phyloP scores from a whole-genome alignment of 2,329 filamentous ascomycete species.

The Polychaeton citri region DNA sequence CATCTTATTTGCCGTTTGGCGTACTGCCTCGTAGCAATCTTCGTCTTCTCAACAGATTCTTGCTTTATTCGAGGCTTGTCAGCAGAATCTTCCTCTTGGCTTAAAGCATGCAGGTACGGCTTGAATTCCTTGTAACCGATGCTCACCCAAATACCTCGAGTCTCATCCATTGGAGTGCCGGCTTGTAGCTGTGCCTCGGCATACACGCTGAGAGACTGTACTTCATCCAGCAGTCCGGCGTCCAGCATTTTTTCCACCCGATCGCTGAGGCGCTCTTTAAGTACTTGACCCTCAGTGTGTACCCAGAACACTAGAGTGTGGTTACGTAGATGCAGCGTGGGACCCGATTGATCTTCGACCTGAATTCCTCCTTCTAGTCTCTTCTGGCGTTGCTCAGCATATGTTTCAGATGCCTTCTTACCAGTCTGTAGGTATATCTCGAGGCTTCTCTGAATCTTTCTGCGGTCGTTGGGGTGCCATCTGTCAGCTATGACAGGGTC shows the following conservation, averaged over 20 bases:
- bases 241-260: slow-evolving; percentile 78
- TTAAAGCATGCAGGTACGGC: slow-evolving; percentile 44
- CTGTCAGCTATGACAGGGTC: slow-evolving; percentile 79
- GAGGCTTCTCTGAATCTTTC: slow-evolving; percentile 80
- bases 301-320: slow-evolving; percentile 73
- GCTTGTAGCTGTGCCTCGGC: slow-evolving; percentile 29
- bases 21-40: slow-evolving; percentile 76
- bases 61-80: too few relatives aligned
- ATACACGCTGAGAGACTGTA: slow-evolving; percentile 39
- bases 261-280: slow-evolving; percentile 58
- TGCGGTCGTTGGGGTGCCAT: slow-evolving; percentile 87
- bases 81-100: too few relatives aligned
- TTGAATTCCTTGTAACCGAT: slow-evolving; percentile 93
- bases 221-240: slow-evolving; percentile 50
- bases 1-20: slow-evolving; percentile 73
- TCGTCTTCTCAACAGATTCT: slow-evolving; percentile 58
- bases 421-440: slow-evolving; percentile 83
- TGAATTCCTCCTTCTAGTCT: slow-evolving; percentile 7
- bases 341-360: background rate
- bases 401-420: slow-evolving; percentile 69
- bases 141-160: slow-evolving; percentile 84
- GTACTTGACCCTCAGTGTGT: slow-evolving; percentile 54
- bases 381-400: slow-evolving; percentile 52
- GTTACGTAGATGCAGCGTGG: slow-evolving; percentile 29
- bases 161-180: slow-evolving; percentile 52